Conservation (phyloP, 352 stramenopile genomes). For the Phytophthora tentaculata region DNA sequence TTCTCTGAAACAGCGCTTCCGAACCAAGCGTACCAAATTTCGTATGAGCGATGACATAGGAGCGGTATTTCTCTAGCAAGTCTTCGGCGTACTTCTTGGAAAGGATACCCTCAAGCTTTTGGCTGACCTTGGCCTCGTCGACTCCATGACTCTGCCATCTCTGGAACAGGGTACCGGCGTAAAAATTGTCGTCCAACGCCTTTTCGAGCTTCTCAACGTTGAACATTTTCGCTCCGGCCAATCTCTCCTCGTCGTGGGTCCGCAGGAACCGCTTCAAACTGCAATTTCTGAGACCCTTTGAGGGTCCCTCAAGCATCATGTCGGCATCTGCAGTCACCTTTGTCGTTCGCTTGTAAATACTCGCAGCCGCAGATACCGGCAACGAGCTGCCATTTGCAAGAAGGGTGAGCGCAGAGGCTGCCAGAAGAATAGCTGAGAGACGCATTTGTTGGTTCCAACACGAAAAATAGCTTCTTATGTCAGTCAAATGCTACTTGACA, state of each 20-base stretch:
- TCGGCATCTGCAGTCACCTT: too few relatives aligned
- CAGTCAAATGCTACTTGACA: too few relatives aligned
- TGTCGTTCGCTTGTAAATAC: too few relatives aligned
- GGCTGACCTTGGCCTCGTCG: not conserved
- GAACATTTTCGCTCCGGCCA: constrained; percentile 12
- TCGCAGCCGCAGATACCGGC: too few relatives aligned
- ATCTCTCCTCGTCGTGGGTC: not conserved
- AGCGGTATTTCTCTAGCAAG: not conserved
- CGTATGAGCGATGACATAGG: not conserved
- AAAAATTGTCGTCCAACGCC: constrained; percentile 3
- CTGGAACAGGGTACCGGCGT: constrained; percentile 12
- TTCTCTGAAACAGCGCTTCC: constrained; percentile 1
- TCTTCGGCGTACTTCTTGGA: not conserved
- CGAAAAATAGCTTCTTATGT: too few relatives aligned
- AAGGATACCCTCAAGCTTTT: too few relatives aligned
- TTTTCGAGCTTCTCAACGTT: constrained; percentile 8
- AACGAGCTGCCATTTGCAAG: too few relatives aligned
- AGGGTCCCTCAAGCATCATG: too few relatives aligned
- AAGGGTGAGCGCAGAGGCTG: too few relatives aligned
- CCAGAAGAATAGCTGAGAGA: too few relatives aligned
- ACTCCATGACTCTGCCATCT: constrained; percentile 12
- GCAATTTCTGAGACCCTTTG: not conserved
- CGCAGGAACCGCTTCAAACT: not conserved
- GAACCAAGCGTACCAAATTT: not conserved
- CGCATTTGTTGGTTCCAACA: too few relatives aligned